Evolutionary conservation across 2,329 filamentous ascomycete species (phyloP), one percentile per base, ranked within the genome.

Genomic region (Arthrinium phaeospermum): DNA sequence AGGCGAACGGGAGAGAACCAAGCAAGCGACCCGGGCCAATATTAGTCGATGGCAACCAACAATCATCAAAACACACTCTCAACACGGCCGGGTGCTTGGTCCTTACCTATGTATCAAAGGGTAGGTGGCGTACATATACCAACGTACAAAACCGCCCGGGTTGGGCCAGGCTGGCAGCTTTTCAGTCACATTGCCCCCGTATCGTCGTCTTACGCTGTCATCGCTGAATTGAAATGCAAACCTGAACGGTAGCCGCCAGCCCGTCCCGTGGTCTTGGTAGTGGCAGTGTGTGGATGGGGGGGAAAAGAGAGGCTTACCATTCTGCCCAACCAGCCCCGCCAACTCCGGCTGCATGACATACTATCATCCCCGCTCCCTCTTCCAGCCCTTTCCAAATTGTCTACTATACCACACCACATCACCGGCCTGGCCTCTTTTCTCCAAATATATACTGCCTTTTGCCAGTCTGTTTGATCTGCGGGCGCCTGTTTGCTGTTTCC

Each of bases 341-440:
- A 64, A 64, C 57, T 64, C 34, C 30, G 57, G 57, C 53, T 64
- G 57, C 57, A 64, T 64, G 57, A 64, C 57, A 64, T 64, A 64
- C 34, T 37, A 64, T 64, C 30, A 64, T 64, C 57, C 57, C 57
- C 57, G 57, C 57, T 64, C 57, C 34, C 34, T 41, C 57, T 64
- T 64, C 57, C 57, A 37, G 34, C 34, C 57, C 57, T n/a, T 64
- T 64, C 57, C 34, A 64, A 14, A 41, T 41, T 22, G 22, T 41
- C 34, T 34, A 57, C 53, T 61, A 64, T 41, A 41, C 30, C 57
- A 37, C 34, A 41, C 57, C 34, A 41, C 57, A 64, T 64, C 19
- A 64, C 57, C 57, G 34, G 57, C 34, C 34, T n/a, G 34, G 57
- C 34, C 34, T n/a, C 19, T n/a, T 64, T 24, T 51, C 7, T 41